These are phyloP conservation scores for Bondarzewia mesenterica DNA, from an alignment of 1,284 basidiomycete species.

Conservation along the genomic window DNA sequence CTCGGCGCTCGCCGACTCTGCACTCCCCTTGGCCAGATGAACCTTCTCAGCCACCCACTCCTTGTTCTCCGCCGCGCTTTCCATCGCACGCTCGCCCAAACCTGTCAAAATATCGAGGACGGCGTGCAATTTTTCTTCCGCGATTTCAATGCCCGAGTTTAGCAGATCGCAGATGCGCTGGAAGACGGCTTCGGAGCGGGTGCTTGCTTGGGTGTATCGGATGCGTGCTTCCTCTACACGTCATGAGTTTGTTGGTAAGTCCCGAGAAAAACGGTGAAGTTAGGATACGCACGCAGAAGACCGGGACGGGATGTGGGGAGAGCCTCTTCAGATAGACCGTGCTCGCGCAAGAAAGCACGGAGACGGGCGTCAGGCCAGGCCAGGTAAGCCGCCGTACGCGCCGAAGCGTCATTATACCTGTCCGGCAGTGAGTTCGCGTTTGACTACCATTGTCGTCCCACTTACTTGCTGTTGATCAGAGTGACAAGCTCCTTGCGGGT, in stretches of 20 bases:
- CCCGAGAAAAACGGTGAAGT: neutral
- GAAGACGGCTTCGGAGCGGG: conserved; percentile 49
- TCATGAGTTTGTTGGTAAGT: neutral
- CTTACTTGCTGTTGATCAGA: conserved; percentile 59
- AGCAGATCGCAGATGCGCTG: conserved; percentile 53
- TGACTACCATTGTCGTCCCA: no score
- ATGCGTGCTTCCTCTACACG: conserved; percentile 66
- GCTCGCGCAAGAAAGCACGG: conserved; percentile 73
- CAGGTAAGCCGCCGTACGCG: conserved; percentile 54
- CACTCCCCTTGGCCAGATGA: neutral
- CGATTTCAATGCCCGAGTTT: conserved; percentile 52
- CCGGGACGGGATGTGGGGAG: conserved; percentile 59
- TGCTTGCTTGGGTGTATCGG: conserved; percentile 62
- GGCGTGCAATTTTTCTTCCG: conserved; percentile 58
- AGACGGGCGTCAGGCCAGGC: conserved; percentile 88
- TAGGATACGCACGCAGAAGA: conserved; percentile 55
- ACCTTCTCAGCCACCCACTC: conserved; percentile 14
- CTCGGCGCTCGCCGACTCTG: neutral
- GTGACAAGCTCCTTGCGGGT: conserved; percentile 69
- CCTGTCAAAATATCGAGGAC: conserved; percentile 38
- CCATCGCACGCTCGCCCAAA: conserved; percentile 25
- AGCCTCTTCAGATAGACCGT: conserved; percentile 59
- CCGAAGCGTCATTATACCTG: conserved; percentile 35
- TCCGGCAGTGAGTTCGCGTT: no score
- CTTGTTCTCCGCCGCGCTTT: conserved; percentile 25